Conservation (phyloP, 2,329 filamentous ascomycete genomes). For the Pochonia chlamydosporia region DNA sequence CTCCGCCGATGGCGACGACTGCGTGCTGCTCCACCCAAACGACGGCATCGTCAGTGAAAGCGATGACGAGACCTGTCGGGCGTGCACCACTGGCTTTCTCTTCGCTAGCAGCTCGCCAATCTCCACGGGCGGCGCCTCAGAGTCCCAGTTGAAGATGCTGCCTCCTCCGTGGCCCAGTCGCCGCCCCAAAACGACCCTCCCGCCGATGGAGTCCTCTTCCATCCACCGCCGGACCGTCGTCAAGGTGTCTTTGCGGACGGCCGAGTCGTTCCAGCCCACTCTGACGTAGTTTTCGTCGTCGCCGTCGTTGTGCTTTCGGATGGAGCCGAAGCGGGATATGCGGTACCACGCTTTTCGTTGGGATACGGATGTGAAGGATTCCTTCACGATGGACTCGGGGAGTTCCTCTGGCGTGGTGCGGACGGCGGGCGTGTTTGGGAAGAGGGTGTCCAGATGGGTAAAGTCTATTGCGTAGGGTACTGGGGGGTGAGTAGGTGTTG, state of each 20-base stretch:
- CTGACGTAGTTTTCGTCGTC: slow-evolving; percentile 55
- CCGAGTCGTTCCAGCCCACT: slow-evolving; percentile 52
- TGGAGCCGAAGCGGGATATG: slow-evolving; percentile 54
- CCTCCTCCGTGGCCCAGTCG: slow-evolving; percentile 34
- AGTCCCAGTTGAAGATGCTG: slow-evolving; percentile 58
- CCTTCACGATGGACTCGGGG: slow-evolving; percentile 41
- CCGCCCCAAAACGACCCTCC: slow-evolving; percentile 35
- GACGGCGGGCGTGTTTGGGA: slow-evolving; percentile 17
- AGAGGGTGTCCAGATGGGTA: slow-evolving; percentile 27
- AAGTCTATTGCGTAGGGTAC: slow-evolving; percentile 25
- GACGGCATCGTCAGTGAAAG: slow-evolving; percentile 21
- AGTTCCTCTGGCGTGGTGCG: slow-evolving; percentile 28
- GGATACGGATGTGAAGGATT: slow-evolving; percentile 48
- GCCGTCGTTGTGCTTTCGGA: slow-evolving; percentile 49
- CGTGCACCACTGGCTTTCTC: slow-evolving; percentile 12
- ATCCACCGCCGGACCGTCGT: slow-evolving; percentile 60
- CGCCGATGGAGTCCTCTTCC: slow-evolving; percentile 55
- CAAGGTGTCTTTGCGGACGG: slow-evolving; percentile 46
- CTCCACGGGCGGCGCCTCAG: slow-evolving; percentile 42
- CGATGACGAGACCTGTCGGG: slow-evolving; percentile 16
- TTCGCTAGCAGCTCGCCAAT: slow-evolving; percentile 31
- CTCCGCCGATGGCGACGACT: slow-evolving; percentile 8
- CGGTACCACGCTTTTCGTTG: slow-evolving; percentile 63
- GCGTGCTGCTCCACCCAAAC: slow-evolving; percentile 20
- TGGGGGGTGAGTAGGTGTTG: slow-evolving; percentile 8